Percentiles rank a stretch among this genome's conserved stretches.
Conservation (phyloP, 129 eudicot species). For the Escallonia rubra region DNA sequence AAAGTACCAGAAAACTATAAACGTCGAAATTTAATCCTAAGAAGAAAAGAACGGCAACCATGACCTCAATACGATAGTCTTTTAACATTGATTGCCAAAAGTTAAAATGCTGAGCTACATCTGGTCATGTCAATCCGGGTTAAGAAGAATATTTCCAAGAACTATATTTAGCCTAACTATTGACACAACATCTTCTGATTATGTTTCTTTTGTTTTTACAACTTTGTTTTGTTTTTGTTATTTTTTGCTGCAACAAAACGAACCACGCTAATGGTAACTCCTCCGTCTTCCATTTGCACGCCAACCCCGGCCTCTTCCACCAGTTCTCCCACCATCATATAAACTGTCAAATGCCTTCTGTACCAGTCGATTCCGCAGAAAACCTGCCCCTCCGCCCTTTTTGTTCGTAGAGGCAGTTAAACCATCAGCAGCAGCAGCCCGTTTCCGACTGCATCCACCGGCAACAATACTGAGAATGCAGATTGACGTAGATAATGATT, state of each 20-base stretch:
- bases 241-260: neutral
- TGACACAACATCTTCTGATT: neutral
- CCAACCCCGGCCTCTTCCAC: slow-evolving; percentile 50
- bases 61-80: too few relatives aligned
- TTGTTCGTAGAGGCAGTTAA: slow-evolving; percentile 30
- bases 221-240: too few relatives aligned
- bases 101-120: neutral
- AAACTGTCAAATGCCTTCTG: slow-evolving; percentile 54
- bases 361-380: slow-evolving; percentile 44
- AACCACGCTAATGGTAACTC: slow-evolving; percentile 14
- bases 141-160: neutral
- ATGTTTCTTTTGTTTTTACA: too few relatives aligned
- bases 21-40: too few relatives aligned
- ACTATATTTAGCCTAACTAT: neutral
- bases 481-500: too few relatives aligned
- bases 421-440: slow-evolving; percentile 41
- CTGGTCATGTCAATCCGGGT: neutral
- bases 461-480: neutral
- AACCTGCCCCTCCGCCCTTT: slow-evolving; percentile 54
- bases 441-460: slow-evolving; percentile 34
- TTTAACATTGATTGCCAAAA: too few relatives aligned
- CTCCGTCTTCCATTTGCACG: slow-evolving; percentile 54
- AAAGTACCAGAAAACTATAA: too few relatives aligned
- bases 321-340: slow-evolving; percentile 30
- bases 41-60: too few relatives aligned